These are phyloP conservation scores for Leccinum huronense DNA, from an alignment of 1,284 basidiomycete genomes.

Conservation along the genomic window DNA sequence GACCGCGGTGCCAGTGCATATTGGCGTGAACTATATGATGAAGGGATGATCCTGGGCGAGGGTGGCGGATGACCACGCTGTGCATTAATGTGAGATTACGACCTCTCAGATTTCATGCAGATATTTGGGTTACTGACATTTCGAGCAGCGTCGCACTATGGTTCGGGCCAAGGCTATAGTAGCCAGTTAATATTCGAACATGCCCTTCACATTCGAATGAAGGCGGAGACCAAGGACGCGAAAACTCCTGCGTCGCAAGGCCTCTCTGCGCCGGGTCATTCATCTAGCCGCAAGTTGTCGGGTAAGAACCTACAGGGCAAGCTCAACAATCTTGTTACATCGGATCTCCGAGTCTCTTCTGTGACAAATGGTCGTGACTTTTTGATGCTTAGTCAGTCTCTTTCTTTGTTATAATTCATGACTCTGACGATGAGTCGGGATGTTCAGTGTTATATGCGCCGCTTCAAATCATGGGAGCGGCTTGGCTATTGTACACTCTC, in stretches of 20 bases:
- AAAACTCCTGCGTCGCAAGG: not conserved
- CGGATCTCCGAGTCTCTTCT: not conserved
- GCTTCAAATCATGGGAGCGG: not conserved
- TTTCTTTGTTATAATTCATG: not conserved
- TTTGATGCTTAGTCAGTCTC: slow-evolving; percentile 1
- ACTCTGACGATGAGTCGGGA: not conserved
- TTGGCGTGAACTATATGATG: too few relatives aligned
- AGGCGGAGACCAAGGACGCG: not conserved
- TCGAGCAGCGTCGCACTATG: slow-evolving; percentile 1
- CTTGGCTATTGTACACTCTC: slow-evolving; percentile 3
- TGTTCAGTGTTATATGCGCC: not conserved
- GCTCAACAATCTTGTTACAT: slow-evolving; percentile 5
- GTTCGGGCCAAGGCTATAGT: slow-evolving; percentile 5
- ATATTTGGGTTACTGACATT: not conserved
- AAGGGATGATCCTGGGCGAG: too few relatives aligned
- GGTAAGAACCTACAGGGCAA: not conserved
- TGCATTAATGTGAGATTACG: not conserved
- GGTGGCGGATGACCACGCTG: too few relatives aligned
- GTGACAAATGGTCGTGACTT: slow-evolving; percentile 2
- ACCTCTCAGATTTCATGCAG: not conserved
- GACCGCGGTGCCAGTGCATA: too few relatives aligned
- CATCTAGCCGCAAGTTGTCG: not conserved
- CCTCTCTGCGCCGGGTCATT: not conserved
- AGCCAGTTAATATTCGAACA: slow-evolving; percentile 4
- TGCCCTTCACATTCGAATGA: not conserved